These are phyloP conservation scores for Cicer yamashitae DNA, from an alignment of 306 rosid genomes.

Conservation along the genomic window DNA sequence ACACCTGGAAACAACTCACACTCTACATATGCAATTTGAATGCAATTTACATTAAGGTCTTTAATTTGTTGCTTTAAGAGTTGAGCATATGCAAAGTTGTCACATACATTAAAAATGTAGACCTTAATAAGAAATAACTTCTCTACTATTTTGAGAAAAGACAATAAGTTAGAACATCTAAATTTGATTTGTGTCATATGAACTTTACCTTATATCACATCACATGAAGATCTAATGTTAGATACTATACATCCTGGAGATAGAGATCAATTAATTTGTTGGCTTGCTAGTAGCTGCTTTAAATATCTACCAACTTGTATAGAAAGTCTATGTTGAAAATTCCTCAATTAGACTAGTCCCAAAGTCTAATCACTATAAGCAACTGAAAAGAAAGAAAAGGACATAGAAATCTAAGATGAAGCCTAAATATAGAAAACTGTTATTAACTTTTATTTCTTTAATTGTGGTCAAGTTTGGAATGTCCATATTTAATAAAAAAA, in stretches of 20 bases:
- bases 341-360: slow-evolving; percentile 17
- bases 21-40: slow-evolving; percentile 37
- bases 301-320: slow-evolving; percentile 29
- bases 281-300: slow-evolving; percentile 46
- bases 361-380: slow-evolving; percentile 29
- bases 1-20: slow-evolving; percentile 24
- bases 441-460: slow-evolving; percentile 10
- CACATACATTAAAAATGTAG: slow-evolving; percentile 50
- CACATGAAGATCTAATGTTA: slow-evolving; percentile 38
- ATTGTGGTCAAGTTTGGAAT: slow-evolving; percentile 6
- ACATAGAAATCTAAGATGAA: slow-evolving; percentile 37
- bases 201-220: slow-evolving; percentile 26
- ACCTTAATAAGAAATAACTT: slow-evolving; percentile 32
- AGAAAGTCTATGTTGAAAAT: slow-evolving; percentile 17
- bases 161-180: slow-evolving; percentile 22
- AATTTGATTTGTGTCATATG: slow-evolving; percentile 5
- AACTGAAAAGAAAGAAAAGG: slow-evolving; percentile 37
- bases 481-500: slow-evolving; percentile 26
- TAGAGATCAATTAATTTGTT: slow-evolving; percentile 33
- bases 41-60: slow-evolving; percentile 27
- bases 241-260: slow-evolving; percentile 9
- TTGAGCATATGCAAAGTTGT: not conserved
- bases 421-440: slow-evolving; percentile 41
- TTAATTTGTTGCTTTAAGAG: no score
- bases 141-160: slow-evolving; percentile 36